Evolutionary conservation across 805 yeast genomes (phyloP), one percentile per base, ranked within the genome.

Genomic region (Vanderwaltozyma yarrowii): DNA sequence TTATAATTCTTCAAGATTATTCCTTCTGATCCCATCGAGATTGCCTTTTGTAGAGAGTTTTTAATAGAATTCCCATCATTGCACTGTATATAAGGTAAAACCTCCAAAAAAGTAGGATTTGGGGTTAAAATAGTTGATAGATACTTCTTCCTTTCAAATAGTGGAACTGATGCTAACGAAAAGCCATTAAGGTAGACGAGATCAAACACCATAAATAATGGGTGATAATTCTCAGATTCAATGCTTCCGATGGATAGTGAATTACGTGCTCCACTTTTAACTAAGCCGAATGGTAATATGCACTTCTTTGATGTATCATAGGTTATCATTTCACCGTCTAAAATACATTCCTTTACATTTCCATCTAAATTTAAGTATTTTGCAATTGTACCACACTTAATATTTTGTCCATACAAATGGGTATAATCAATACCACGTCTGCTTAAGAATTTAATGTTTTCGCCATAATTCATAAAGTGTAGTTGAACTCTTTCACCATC

Each of bases 241-340:
- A 64, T 65, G 4, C 66, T 62, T 21, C 65, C 64, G 27, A 66
- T 60, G 12, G 64, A 67, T 18, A 72, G 55, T 35, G 70, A 76
- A 46, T 72, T 74, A 5, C 71, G 52, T 0, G 89, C 89, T 13
- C 83, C 71, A 5, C 80, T 68, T 52, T 83, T 82, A 21, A 92
- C 70, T 1, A 82, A 71, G 0, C 94, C 94, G 63, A 85, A 85
- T 0, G 96, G 94, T 17, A 87, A 62, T 4, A 85, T 66, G 1
- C 62, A 61, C 26, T 71, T 54, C 40, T 67, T 60, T 33, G 58
- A 64, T 37, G 74, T 73, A 58, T 88, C 95, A 70, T 76, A 87
- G 0, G 94, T 85, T 2, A 89, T 78, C 89, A 89, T 84, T 58
- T 89, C 98, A 0, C 97, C 96, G 61, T 89, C 98, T 4, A 89